phyloP scores from a whole-genome alignment of 208 protist species.

The Acanthamoeba lenticulata region DNA sequence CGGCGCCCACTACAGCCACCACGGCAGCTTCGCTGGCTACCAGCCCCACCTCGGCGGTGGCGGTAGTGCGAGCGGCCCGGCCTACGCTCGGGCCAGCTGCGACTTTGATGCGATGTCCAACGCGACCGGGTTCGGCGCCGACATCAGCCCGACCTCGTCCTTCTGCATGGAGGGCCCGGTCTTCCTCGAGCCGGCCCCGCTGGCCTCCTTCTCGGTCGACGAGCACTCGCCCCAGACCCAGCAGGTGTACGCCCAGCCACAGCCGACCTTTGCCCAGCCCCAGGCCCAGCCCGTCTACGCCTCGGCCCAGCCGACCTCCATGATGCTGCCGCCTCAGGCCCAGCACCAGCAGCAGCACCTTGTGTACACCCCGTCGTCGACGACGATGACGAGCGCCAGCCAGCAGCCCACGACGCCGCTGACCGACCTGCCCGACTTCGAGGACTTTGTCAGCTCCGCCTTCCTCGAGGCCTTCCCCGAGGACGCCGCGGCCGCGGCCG shows the following conservation, averaged over 20 bases:
- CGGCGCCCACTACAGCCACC: neutral
- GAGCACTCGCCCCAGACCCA: neutral
- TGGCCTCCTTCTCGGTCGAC: neutral
- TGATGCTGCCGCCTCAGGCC: neutral
- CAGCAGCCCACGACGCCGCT: too few species aligned
- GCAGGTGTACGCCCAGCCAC: neutral
- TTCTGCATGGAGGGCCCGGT: neutral
- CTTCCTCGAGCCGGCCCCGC: neutral
- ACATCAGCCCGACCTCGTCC: neutral
- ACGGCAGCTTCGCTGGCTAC: slow-evolving; percentile 2
- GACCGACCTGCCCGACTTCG: slow-evolving; percentile 1
- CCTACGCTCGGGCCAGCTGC: neutral
- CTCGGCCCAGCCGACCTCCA: too few species aligned
- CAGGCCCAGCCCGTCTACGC: too few species aligned
- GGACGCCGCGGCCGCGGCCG: neutral
- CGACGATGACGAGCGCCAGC: too few species aligned
- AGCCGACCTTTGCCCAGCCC: too few species aligned
- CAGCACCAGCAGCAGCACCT: neutral
- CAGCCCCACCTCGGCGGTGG: too few species aligned
- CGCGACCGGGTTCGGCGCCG: neutral
- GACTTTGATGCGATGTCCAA: neutral
- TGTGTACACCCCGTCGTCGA: too few species aligned
- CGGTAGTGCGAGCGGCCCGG: neutral
- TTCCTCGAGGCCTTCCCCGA: neutral
- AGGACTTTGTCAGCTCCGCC: slow-evolving; percentile 40